Percentiles rank a stretch among this genome's conserved stretches.
These are phyloP conservation scores for Pleurostoma richardsiae DNA, from an alignment of 2,329 filamentous ascomycete species.

Conservation along the genomic window DNA sequence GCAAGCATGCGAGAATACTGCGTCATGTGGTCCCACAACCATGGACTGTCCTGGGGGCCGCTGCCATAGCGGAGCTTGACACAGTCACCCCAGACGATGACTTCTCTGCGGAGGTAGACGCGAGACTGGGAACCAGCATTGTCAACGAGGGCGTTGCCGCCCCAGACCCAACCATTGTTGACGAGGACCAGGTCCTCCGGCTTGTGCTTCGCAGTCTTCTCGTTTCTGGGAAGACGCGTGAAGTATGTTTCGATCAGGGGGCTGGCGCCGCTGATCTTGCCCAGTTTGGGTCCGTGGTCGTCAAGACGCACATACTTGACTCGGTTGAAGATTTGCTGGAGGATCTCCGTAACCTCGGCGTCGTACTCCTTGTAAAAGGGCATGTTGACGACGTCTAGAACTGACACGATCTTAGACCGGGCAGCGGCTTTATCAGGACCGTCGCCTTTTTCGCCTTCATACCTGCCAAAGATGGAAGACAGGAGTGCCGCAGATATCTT, in stretches of 20 bases:
- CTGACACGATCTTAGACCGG: slow-evolving; percentile 49
- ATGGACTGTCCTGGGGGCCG: slow-evolving; percentile 79
- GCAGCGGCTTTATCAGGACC: slow-evolving; percentile 45
- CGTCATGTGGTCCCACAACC: slow-evolving; percentile 93
- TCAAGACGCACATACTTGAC: slow-evolving; percentile 95
- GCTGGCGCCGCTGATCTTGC: slow-evolving; percentile 68
- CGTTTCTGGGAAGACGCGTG: slow-evolving; percentile 77
- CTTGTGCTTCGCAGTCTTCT: slow-evolving; percentile 70
- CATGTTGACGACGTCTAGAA: slow-evolving; percentile 82
- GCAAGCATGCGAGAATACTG: slow-evolving; percentile 88
- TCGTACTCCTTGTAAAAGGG: slow-evolving; percentile 92
- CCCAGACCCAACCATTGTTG: slow-evolving; percentile 99
- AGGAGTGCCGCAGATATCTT: slow-evolving; percentile 64
- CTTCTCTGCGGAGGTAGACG: slow-evolving; percentile 91
- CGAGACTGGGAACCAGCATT: slow-evolving; percentile 86
- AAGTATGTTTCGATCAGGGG: slow-evolving; percentile 94
- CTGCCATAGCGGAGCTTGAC: slow-evolving; percentile 91
- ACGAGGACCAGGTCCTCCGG: slow-evolving; percentile 74
- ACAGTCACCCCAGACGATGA: slow-evolving; percentile 98
- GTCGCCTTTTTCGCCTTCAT: slow-evolving; percentile 44
- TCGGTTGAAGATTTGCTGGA: slow-evolving; percentile 89
- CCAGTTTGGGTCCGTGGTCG: slow-evolving; percentile 80
- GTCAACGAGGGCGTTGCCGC: slow-evolving; percentile 87
- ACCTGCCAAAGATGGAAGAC: slow-evolving; percentile 63
- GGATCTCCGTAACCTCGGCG: slow-evolving; percentile 71